Evolutionary conservation across 177 flowering plant species (phyloP), one percentile per base, ranked within the genome.

Genomic region (Vitis hybrid): DNA sequence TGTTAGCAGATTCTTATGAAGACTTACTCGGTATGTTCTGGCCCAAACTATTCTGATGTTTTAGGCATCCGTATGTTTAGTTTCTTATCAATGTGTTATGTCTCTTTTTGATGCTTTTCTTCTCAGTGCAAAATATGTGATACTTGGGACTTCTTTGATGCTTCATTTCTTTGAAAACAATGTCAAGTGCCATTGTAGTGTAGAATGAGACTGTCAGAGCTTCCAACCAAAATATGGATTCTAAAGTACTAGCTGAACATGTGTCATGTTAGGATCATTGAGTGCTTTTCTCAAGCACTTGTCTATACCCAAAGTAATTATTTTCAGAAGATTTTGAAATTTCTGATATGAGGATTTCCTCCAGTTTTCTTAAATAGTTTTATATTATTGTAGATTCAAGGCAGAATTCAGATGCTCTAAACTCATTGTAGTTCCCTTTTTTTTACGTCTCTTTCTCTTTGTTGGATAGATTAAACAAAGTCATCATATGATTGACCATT

Each of bases 11-110:
- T 83, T 67, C 90, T 16, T 96, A 90, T 57, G 99, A 96, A 77
- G 99, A 96, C 75, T 79, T 96, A 76, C 93, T 93, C 56, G 99
- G 99, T 96, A 87, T 68, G 91, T 18, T 60, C 19, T 15, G 10
- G 10, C 61, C 20, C n/a, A 34, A n/a, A 15, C 14, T 31, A 9
- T n/a, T 20, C 9, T 10, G 45, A 39, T 39, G 45, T 5, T 39
- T 39, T 39, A 39, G 45, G 45, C 7, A 39, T 39, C 59, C 16
- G 22, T 39, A 20, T 67, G 20, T 12, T 19, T 31, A 3, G 52
- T 50, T 59, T 53, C 6, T 63, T 29, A 9, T 55, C 18, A 45
- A 3, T 3, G 29, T 51, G 22, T 49, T 5, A 50, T 58, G 6
- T n/a, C 7, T 67, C 57, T 18, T 59, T 51, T 22, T 19, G 29